These are phyloP conservation scores for Solanum bulbocastanum DNA, from an alignment of 257 asterid species.

Conservation along the genomic window DNA sequence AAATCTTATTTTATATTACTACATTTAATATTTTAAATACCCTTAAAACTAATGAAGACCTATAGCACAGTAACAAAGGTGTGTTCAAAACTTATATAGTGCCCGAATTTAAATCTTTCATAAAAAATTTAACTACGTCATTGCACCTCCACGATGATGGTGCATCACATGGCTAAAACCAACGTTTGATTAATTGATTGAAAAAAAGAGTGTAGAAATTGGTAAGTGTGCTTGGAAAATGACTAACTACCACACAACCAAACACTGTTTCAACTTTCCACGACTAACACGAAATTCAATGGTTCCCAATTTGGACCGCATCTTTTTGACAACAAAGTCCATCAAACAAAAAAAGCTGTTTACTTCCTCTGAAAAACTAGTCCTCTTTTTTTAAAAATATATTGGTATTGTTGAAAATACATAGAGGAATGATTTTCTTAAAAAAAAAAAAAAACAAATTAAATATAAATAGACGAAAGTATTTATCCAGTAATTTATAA, in stretches of 20 bases:
- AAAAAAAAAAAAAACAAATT: no score
- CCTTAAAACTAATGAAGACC: no score
- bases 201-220: not conserved
- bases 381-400: not conserved
- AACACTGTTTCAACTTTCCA: not conserved
- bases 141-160: no score
- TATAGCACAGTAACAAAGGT: not conserved
- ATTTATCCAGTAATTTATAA: not conserved
- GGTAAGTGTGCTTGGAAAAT: not conserved
- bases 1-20: no score
- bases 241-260: not conserved
- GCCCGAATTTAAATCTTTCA: not conserved
- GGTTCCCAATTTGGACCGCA: not conserved
- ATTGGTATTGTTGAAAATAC: not conserved
- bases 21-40: no score
- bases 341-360: not conserved
- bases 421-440: not conserved
- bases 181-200: not conserved
- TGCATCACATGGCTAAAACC: not conserved
- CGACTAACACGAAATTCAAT: not conserved
- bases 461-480: not conserved
- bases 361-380: not conserved
- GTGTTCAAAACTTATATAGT: not conserved
- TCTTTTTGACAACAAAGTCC: not conserved
- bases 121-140: rapidly evolving